These are phyloP conservation scores for Backusella sp. DNA, from an alignment of 192 early-diverging fungal genomes.

Conservation along the genomic window DNA sequence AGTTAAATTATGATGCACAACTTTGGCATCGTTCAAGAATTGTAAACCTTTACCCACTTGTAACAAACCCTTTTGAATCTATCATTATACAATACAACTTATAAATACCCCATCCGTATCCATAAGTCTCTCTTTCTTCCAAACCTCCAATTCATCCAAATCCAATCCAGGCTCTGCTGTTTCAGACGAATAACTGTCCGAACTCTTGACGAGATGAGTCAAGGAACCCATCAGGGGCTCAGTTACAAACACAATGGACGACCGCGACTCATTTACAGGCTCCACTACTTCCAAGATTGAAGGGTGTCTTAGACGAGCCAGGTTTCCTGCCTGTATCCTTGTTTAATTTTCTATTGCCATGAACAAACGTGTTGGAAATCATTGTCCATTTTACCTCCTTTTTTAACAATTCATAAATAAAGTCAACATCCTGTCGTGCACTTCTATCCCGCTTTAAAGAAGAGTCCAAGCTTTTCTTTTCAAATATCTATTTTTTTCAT, in stretches of 20 bases:
- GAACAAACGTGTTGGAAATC: neutral
- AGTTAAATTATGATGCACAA: conserved; percentile 73
- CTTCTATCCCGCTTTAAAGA: conserved; percentile 51
- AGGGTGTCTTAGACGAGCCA: conserved; percentile 77
- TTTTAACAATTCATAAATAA: conserved; percentile 55
- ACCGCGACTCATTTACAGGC: conserved; percentile 65
- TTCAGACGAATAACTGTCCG: conserved; percentile 34
- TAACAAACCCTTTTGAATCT: conserved; percentile 77
- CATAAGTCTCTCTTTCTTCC: neutral
- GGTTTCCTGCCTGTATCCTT: conserved; percentile 48
- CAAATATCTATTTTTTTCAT: conserved; percentile 52
- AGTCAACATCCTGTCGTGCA: conserved; percentile 44
- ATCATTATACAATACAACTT: neutral
- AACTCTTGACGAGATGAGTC: conserved; percentile 59
- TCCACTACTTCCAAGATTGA: conserved; percentile 74
- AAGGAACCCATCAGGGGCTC: conserved; percentile 69
- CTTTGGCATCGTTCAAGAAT: conserved; percentile 75
- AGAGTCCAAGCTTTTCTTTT: conserved; percentile 64
- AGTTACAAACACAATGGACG: conserved; percentile 70
- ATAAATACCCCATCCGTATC: neutral
- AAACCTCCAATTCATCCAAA: conserved; percentile 74
- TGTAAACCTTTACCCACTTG: conserved; percentile 71
- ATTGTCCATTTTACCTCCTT: conserved; percentile 48
- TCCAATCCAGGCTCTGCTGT: conserved; percentile 49
- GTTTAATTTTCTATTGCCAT: neutral